Conservation (phyloP, 2,329 filamentous ascomycete species). For the Fusarium paranaense region DNA sequence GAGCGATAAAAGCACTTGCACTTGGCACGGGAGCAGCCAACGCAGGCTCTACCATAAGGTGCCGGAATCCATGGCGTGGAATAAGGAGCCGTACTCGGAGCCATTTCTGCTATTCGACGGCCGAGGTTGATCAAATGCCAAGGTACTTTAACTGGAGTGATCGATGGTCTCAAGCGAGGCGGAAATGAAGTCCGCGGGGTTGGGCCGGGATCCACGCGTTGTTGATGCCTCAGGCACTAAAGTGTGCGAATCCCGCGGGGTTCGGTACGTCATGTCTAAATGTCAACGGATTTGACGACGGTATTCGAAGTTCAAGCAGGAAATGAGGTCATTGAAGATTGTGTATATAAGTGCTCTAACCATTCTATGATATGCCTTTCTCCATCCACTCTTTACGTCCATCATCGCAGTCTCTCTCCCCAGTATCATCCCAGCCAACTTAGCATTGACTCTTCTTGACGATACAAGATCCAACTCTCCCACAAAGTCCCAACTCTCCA, state of each 20-base stretch:
- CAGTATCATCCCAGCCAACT: background rate
- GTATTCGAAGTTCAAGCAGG: background rate
- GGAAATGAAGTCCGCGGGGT: conserved; percentile 4
- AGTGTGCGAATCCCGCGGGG: background rate
- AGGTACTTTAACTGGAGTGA: background rate
- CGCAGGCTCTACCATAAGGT: conserved; percentile 56
- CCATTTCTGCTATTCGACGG: background rate
- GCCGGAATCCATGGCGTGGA: conserved; percentile 38
- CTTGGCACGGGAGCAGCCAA: conserved; percentile 57
- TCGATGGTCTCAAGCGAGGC: background rate
- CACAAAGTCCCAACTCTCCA: background rate
- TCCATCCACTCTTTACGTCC: too few relatives aligned
- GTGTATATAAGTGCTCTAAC: background rate
- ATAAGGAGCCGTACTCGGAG: background rate
- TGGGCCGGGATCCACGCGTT: background rate
- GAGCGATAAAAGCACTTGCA: conserved; percentile 56
- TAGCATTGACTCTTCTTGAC: too few relatives aligned
- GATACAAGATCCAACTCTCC: background rate
- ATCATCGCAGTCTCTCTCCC: background rate
- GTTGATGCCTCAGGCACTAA: background rate
- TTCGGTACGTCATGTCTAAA: background rate
- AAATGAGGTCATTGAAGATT: background rate
- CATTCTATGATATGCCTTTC: background rate
- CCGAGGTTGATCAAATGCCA: background rate
- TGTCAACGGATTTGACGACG: background rate